Base-by-base conservation (phyloP, 257 asterid species). In the Solanum paucissectum region DNA sequence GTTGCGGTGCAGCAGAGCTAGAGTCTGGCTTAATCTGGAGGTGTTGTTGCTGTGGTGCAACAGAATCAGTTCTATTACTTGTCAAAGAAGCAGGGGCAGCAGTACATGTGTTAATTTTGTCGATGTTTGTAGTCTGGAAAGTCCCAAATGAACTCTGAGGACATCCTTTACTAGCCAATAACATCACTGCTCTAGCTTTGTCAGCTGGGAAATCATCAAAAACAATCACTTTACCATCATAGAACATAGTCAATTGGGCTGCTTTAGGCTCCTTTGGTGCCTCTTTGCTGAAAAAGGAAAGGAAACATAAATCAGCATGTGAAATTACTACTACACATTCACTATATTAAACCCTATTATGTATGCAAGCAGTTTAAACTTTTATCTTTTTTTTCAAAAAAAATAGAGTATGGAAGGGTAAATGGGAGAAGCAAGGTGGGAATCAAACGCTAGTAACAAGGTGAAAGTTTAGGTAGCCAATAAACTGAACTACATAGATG, bases 171-270 rank as follows among this genome's bases (percentile, higher is more conserved):
- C 90, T 77, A 58, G 98, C 98, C 87, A 92, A 89, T 1, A 89
- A 64, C 88, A 94, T 76, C 14, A 94, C 88, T 71, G 95, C 95
- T 82, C 88, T 83, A 16, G 91, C 96, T 87, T 90, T 94, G 27
- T 93, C 92, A 21, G 92, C 89, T 5, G 98, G 90, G 84, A 87
- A 93, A 84, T 92, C 95, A 40, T 94, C 94, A 79, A 94, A 94
- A 79, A 94, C 97, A 42, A 94, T 82, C 33, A 95, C 94, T 88
- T 86, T 87, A 40, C 95, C 97, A 6, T 88, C 93, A 87, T 94
- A 95, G 86, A 95, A 95, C 34, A 95, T 94, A 12, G 98, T 95
- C 95, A 95, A 72, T 29, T 91, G 97, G 27, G 94, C 90, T 32
- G 90, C 58, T 88, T 88, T 90, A 13, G 92, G 71, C 55, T 89